A percentile compares a stretch with the other conserved stretches of the same genome.
Evolutionary conservation across 2,329 filamentous ascomycete genomes (phyloP).

Genomic region (Hymenoscyphus occultus): DNA sequence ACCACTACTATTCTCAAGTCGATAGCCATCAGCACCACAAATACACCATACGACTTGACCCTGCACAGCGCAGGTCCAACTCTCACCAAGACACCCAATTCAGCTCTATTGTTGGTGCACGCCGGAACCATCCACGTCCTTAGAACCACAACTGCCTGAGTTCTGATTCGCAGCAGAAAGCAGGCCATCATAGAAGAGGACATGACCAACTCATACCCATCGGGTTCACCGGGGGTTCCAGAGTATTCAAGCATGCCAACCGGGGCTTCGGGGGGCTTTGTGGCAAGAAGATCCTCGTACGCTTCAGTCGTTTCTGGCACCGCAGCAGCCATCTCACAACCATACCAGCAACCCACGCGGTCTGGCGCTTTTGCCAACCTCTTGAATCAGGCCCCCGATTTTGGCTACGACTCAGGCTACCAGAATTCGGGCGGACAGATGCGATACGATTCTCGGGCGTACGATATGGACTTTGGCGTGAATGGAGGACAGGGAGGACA

Average conservation of each 20-base stretch:
- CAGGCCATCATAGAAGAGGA: constrained; percentile 1
- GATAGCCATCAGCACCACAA: neutral
- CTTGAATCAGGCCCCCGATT: constrained; percentile 29
- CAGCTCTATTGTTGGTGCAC: constrained; percentile 24
- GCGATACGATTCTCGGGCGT: constrained; percentile 28
- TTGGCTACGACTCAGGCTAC: constrained; percentile 30
- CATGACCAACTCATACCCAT: constrained; percentile 34
- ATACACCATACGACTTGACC: neutral
- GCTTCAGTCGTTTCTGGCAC: constrained; percentile 58
- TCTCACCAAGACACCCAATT: neutral
- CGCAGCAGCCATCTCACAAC: constrained; percentile 31
- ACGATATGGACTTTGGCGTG: constrained; percentile 31
- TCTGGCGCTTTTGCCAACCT: constrained; percentile 35
- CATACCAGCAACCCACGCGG: constrained; percentile 29
- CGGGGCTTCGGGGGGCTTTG: constrained; percentile 36
- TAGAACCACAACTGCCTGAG: constrained; percentile 17
- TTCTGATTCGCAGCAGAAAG: constrained; percentile 10
- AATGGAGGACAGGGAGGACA: constrained; percentile 24
- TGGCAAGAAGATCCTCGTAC: constrained; percentile 56
- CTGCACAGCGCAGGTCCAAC: neutral
- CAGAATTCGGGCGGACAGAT: constrained; percentile 23
- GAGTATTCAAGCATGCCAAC: constrained; percentile 35
- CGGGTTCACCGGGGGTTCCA: constrained; percentile 33
- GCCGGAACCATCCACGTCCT: constrained; percentile 9
- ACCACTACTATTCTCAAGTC: neutral